Base-by-base conservation (phyloP, 2,329 filamentous ascomycete genomes). In the Trichoderma lentiforme region DNA sequence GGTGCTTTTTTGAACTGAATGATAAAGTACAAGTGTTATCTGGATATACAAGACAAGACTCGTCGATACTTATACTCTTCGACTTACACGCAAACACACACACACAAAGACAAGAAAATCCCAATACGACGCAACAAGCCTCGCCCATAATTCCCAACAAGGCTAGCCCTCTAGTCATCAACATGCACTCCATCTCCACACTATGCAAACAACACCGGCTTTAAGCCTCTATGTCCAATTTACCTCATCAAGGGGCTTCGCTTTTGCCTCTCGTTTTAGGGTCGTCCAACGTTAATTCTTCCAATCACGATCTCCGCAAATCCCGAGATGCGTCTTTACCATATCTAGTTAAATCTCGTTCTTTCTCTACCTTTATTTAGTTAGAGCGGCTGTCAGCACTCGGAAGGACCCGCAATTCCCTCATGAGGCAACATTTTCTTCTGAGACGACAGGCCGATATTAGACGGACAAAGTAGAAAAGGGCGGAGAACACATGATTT, bases 131-230 rank as follows among this genome's bases (percentile, higher is more conserved):
- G 26, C 32, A 26, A 18, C 3, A 28, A 57, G 8, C 21, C 11
- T 28, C 12, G n/a, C 24, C 21, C 14, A 26, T 9, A 6, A 11
- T 30, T 57, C 65, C 65, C 24, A 68, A 68, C 11, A 47, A 30
- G 65, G 65, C 53, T 68, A 68, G 65, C 36, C 14, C 30, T 6
- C 53, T 26, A 68, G 65, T 68, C 65, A 68, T 53, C 64, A 34
- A 24, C n/a, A 28, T 28, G 26, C 26, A 21, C 21, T 32, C 8
- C 62, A 64, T n/a, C n/a, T n/a, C n/a, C n/a, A n/a, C n/a, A n/a
- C n/a, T n/a, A n/a, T 36, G 6, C 28, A 8, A 28, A 28, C 6
- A 6, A 30, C 28, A 39, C 32, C 30, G 58, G 58, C 21, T 8
- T 39, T 66, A 56, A 26, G n/a, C 21, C 6, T 21, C 32, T 26